phyloP scores from a whole-genome alignment of 306 rosid genomes.

The Malus sieversii region DNA sequence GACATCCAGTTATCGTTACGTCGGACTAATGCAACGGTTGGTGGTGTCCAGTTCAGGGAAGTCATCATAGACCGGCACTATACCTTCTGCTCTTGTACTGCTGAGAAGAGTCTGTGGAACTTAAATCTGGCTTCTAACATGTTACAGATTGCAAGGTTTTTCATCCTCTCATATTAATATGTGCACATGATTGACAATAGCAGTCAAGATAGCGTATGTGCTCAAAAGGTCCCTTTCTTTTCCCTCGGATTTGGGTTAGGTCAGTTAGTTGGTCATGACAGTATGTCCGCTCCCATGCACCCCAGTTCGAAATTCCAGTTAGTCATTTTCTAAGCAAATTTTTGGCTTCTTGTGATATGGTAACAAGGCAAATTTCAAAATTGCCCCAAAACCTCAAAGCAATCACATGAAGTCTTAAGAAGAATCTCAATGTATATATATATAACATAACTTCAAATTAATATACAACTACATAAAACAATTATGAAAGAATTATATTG shows the following conservation, averaged over 20 bases:
- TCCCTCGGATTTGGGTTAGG: not conserved
- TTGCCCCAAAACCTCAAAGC: not conserved
- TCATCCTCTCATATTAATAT: no score
- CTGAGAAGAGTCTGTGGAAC: no score
- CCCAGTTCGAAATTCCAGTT: no score
- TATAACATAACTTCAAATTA: not conserved
- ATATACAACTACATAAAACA: constrained; percentile 29
- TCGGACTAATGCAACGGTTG: not conserved
- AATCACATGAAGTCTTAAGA: not conserved
- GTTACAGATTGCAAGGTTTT: no score
- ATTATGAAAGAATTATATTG: constrained; percentile 44
- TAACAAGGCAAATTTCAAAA: not conserved
- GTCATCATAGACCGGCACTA: no score
- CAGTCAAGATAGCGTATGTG: no score
- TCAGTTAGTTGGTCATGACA: not conserved
- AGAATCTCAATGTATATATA: not conserved
- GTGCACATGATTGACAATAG: no score
- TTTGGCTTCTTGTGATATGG: not conserved
- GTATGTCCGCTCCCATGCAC: not conserved
- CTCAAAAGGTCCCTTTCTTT: no score
- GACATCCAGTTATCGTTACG: not conserved
- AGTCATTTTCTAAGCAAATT: not conserved
- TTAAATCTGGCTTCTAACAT: no score
- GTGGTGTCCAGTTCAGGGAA: no score
- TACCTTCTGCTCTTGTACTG: no score